Evolutionary conservation across 495 filamentous ascomycete species (phyloP).

Genomic region (Delitschia confertaspora): DNA sequence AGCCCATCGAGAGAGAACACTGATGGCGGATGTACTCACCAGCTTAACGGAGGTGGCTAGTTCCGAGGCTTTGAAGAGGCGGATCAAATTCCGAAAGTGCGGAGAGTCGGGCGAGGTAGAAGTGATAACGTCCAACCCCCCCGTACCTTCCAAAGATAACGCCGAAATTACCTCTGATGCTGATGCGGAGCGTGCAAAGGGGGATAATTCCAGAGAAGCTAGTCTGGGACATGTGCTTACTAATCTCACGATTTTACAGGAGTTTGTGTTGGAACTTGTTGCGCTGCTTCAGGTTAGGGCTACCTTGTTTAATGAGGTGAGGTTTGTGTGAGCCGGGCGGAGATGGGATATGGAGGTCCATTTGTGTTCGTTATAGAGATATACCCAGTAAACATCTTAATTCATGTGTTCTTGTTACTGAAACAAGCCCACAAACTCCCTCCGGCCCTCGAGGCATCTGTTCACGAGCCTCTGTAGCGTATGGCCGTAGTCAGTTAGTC

Average conservation of each 20-base stretch:
- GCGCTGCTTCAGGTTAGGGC: slow-evolving; percentile 80
- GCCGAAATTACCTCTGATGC: slow-evolving; percentile 5
- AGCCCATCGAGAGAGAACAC: slow-evolving; percentile 9
- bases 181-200: background rate
- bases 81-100: slow-evolving; percentile 16
- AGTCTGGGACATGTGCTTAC: slow-evolving; percentile 84
- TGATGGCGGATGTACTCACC: slow-evolving; percentile 19
- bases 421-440: too few relatives aligned
- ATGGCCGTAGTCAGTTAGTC: too few relatives aligned
- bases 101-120: slow-evolving; percentile 8
- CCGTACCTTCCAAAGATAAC: slow-evolving; percentile 4
- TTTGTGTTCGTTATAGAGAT: too few relatives aligned
- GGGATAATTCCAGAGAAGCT: slow-evolving; percentile 36
- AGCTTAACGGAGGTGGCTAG: slow-evolving; percentile 15
- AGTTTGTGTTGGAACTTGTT: slow-evolving; percentile 82
- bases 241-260: slow-evolving; percentile 62
- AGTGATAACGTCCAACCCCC: slow-evolving; percentile 19
- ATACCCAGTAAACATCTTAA: too few relatives aligned
- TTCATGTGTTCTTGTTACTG: too few relatives aligned
- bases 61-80: slow-evolving; percentile 10
- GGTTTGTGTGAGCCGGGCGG: slow-evolving; percentile 51
- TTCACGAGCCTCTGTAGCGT: too few relatives aligned
- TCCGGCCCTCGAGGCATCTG: too few relatives aligned
- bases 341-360: too few relatives aligned
- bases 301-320: slow-evolving; percentile 78